Evolutionary conservation across 768 basidiomycete species (phyloP), one percentile per base, ranked within the genome.

Genomic region (Xerocomellus intermedius): DNA sequence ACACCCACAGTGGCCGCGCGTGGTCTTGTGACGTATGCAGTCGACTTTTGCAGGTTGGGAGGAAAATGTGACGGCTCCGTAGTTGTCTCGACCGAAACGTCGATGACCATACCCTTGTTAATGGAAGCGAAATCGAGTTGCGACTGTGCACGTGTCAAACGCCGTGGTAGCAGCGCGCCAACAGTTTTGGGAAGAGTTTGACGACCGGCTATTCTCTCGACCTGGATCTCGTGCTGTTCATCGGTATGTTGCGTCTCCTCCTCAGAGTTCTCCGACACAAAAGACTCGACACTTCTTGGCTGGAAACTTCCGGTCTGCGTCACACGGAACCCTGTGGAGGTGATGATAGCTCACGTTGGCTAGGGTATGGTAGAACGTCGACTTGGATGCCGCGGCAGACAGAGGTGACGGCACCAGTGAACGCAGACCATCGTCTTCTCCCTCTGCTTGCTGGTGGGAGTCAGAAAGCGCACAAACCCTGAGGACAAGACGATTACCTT

Each of bases 21-120:
- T 46, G 67, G 64, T 19, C 49, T 53, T 10, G 65, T 48, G 33
- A 61, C 65, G n/a, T 65, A 63, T 8, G 50, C 59, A 9, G 55
- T 66, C 33, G 66, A 69, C 8, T 42, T 37, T 12, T 43, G 50
- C 16, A 45, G 16, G 50, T 49, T 47, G n/a, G 48, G 37, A 24
- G 52, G 33, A 32, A 22, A 22, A 17, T 52, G 54, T 1, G 59
- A 44, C 3, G 55, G 32, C 22, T 63, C 64, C 3, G 55, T 61
- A 4, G 60, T 80, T 0, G 79, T 79, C 55, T 81, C 75, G 35
- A 82, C 75, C 46, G 77, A 79, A 9, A 82, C 75, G 26, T 73
- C 80, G 32, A 83, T 76, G 42, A 78, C 69, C 57, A 79, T 57
- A 51, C 62, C 70, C 17, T 52, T 65, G 24, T 69, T 71, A 14